Evolutionary conservation across 176 grass and related monocot genomes (phyloP), one percentile per base, ranked within the genome.

Genomic region (Bonia amplexicaulis): DNA sequence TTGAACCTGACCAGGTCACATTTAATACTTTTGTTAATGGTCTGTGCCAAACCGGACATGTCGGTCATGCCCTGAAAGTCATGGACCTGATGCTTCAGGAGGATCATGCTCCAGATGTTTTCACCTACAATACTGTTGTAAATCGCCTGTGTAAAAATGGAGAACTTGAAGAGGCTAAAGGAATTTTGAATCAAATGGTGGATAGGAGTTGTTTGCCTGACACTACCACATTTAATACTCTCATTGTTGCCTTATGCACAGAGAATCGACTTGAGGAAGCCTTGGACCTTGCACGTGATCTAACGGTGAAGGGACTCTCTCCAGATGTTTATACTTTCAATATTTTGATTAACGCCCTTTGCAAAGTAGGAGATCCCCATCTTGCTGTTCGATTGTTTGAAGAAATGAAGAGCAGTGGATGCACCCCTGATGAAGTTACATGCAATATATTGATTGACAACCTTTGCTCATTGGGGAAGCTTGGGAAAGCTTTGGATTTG

Each of bases 241-340:
- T 97, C 33, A 89, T 95, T 69, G 89, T 80, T 79, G 55, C 95
- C 23, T 73, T 97, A 41, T 97, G 92, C 85, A 53, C 64, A 27
- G 80, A 82, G 20, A 92, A 95, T 80, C 87, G 80, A n/a, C 90
- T 97, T 73, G 92, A 92, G 79, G 92, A 97, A 75, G 92, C 93
- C 48, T 80, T 98, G 81, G 93, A 98, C 54, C 84, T 95, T 69
- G 93, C 95, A 9, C 89, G 84, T 26, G 75, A 73, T 15, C 79
- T 98, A 35, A 90, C 93, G 19, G 25, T 88, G 55, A 95, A 92
- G 55, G 91, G 91, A 69, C 82, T 97, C 77, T 84, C 90, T 84
- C 95, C 95, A 11, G 85, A 97, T 93, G 82, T 87, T 27, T 90
- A 90, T 86, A 92, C 95, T 81, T 97, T 95, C 82, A 95, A 97